phyloP scores from a whole-genome alignment of 345 rosid species.

The Hypericum perforatum region DNA sequence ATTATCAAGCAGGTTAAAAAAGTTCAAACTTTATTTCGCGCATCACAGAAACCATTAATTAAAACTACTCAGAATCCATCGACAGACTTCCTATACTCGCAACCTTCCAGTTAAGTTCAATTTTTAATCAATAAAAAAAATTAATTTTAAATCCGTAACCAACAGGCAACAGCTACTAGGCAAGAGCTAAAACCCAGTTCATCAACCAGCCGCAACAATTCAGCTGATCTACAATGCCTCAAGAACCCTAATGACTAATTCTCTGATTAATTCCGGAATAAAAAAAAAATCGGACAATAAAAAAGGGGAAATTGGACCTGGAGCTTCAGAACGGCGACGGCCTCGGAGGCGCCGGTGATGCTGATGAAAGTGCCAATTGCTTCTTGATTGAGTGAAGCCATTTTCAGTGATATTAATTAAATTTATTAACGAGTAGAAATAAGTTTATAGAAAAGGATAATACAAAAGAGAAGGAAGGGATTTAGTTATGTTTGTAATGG shows the following conservation, averaged over 20 bases:
- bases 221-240: slow-evolving; percentile 14
- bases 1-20: no score
- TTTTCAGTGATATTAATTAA: slow-evolving; percentile 18
- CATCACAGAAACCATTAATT: no score
- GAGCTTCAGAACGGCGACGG: slow-evolving; percentile 57
- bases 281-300: neutral
- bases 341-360: slow-evolving; percentile 73
- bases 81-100: no score
- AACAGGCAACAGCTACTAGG: neutral
- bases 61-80: no score
- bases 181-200: neutral
- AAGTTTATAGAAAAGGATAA: neutral
- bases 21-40: no score
- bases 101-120: no score
- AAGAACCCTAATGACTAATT: slow-evolving; percentile 23
- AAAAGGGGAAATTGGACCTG: slow-evolving; percentile 34
- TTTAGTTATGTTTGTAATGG: no score
- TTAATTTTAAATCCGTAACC: no score
- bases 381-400: slow-evolving; percentile 74
- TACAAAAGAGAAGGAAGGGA: neutral
- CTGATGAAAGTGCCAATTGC: slow-evolving; percentile 71
- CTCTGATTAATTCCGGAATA: neutral
- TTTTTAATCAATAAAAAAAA: neutral
- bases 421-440: neutral
- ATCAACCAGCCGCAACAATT: neutral